phyloP scores from a whole-genome alignment of 2,329 filamentous ascomycete genomes.

The Trichoderma breve region DNA sequence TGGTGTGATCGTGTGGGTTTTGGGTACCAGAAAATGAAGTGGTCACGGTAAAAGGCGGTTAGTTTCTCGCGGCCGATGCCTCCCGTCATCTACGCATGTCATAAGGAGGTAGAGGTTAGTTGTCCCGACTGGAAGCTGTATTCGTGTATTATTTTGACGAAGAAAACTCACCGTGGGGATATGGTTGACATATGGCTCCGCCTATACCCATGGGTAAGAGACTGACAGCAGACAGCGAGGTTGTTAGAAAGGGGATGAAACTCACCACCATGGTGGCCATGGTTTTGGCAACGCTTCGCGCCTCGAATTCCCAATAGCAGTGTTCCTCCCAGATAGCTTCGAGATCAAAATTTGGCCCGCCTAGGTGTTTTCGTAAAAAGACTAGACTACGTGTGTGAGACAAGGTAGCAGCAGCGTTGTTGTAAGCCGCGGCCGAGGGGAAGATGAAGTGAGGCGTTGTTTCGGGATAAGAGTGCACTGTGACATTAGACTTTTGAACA shows the following conservation, averaged over 20 bases:
- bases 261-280: constrained; percentile 73
- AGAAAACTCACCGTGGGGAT: constrained; percentile 57
- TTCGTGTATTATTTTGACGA: neutral
- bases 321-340: constrained; percentile 79
- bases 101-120: neutral
- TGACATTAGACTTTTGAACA: neutral
- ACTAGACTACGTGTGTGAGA: constrained; percentile 63
- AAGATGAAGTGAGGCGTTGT: constrained; percentile 40
- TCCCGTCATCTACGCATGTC: constrained; percentile 51
- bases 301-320: constrained; percentile 66
- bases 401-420: constrained; percentile 52
- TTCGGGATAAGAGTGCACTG: constrained; percentile 29
- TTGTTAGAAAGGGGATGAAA: neutral
- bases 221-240: accelerated
- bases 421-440: constrained; percentile 50
- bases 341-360: constrained; percentile 68
- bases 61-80: constrained; percentile 63
- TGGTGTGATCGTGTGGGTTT: neutral
- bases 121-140: neutral
- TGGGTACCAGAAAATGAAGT: constrained; percentile 62
- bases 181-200: constrained; percentile 73
- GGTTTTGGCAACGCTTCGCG: constrained; percentile 64
- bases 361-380: constrained; percentile 62
- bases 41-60: constrained; percentile 66
- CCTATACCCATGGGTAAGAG: neutral